Evolutionary conservation across 108 stramenopile genomes (phyloP), one percentile per base, ranked within the genome.

Genomic region (Bacterosira constricta): DNA sequence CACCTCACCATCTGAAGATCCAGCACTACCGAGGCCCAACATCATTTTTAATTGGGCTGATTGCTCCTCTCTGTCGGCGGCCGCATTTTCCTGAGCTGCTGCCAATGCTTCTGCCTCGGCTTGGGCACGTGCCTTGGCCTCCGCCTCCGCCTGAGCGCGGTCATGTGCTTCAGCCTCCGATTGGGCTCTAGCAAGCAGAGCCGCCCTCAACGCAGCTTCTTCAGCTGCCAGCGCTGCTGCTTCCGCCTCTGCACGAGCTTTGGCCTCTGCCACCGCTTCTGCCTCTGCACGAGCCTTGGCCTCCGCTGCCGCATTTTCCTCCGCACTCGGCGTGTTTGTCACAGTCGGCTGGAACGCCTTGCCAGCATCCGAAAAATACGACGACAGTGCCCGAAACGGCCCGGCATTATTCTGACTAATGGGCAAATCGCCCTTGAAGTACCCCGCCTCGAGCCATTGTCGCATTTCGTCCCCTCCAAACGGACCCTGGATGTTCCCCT

Each of bases 381-480:
- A 66, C 9, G 80, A 76, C 26, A 97, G 66, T 9, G 88, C 75
- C 44, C 60, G 64, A 70, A 97, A 97, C 18, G 90, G 89, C 38
- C 93, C 96, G 60, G 45, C 68, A 10, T 76, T 67, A 38, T 85
- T 73, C 57, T 91, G 90, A 31, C 93, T 91, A 36, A 97, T 92
- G 10, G 93, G 94, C 34, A 96, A 75, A 50, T 96, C 92, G 7
- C 92, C 93, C 77, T 97, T 93, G 71, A 98, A 98, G 80, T 98
- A 98, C 8, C 98, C 98, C 44, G 94, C 95, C 69, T 97, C 96
- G 41, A 97, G 82, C 98, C 98, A 98, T 83, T 97, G 96, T 42
- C 96, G 82, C 98, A 98, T 98, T 66, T 97, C 96, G 26, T 90
- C 83, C 13, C 90, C 88, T 18, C 88, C 83, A 80, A 98, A 98